Conservation (phyloP, 2,329 filamentous ascomycete species). For the Phialophora macrospora region DNA sequence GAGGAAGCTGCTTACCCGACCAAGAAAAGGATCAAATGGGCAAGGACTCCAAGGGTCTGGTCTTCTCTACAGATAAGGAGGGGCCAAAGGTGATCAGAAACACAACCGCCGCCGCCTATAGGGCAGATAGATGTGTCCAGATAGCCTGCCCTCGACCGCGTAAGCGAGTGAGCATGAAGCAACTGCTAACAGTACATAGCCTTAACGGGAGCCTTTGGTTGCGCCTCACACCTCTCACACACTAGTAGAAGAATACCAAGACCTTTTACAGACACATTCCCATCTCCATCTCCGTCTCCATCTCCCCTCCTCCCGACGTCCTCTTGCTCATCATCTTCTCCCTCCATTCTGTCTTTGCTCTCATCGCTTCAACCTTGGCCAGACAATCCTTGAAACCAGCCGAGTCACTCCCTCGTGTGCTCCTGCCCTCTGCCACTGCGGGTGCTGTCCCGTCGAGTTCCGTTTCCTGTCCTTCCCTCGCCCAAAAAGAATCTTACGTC, state of each 20-base stretch:
- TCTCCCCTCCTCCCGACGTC: constrained; percentile 4
- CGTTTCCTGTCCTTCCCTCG: constrained; percentile 37
- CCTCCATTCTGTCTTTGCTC: constrained; percentile 32
- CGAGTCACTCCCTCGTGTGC: constrained; percentile 37
- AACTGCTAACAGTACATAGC: neutral
- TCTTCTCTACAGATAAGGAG: neutral
- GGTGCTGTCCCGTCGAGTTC: constrained; percentile 30
- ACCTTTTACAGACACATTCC: neutral
- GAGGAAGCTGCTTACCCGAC: constrained; percentile 6
- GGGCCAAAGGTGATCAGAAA: constrained; percentile 17
- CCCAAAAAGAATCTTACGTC: constrained; percentile 31
- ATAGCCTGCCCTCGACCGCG: constrained; percentile 4
- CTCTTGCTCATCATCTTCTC: constrained; percentile 14
- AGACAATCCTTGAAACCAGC: constrained; percentile 37
- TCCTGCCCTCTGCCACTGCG: constrained; percentile 24
- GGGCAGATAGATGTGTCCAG: constrained; percentile 1
- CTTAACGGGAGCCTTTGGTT: constrained; percentile 2
- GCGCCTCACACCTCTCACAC: constrained; percentile 17
- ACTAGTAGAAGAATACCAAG: constrained; percentile 13
- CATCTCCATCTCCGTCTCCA: constrained; percentile 14
- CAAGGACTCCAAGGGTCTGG: neutral
- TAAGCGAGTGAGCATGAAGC: constrained; percentile 17
- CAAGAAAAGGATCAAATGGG: constrained; percentile 1
- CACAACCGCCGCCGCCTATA: constrained; percentile 3
- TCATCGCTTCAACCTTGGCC: constrained; percentile 22